Conservation (phyloP, 1,284 basidiomycete genomes). For the Irpex rosettiformis region DNA sequence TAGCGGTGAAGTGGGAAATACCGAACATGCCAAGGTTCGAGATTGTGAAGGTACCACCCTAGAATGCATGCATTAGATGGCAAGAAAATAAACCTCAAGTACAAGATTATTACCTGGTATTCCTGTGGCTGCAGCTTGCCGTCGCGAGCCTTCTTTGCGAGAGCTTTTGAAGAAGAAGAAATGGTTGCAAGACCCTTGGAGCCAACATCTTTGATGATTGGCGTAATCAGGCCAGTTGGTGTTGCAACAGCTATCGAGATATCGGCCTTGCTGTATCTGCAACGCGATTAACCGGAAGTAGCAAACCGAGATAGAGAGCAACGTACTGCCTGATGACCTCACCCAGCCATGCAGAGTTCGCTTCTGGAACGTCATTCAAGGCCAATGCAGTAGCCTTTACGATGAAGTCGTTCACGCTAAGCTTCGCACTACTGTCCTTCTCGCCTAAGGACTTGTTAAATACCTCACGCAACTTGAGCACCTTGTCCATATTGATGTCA, state of each 20-base stretch:
- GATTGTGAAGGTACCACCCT: conserved; percentile 98
- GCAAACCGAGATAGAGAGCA: conserved; percentile 7
- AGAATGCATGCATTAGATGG: not conserved
- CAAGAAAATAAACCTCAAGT: no score
- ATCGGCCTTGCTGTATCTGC: conserved; percentile 93
- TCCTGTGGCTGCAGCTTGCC: conserved; percentile 95
- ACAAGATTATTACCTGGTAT: conserved; percentile 96
- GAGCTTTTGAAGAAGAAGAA: conserved; percentile 87
- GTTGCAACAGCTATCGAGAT: conserved; percentile 98
- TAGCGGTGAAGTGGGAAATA: conserved; percentile 94
- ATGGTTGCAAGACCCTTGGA: conserved; percentile 91
- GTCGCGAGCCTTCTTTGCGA: conserved; percentile 94
- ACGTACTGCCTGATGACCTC: conserved; percentile 92
- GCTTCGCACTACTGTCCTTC: conserved; percentile 83
- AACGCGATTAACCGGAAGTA: conserved; percentile 3
- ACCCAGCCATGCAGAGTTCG: conserved; percentile 96
- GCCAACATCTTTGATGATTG: conserved; percentile 93
- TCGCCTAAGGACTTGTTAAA: conserved; percentile 91
- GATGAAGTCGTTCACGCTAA: conserved; percentile 98
- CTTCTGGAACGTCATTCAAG: conserved; percentile 93
- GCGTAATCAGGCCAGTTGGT: conserved; percentile 94
- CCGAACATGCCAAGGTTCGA: conserved; percentile 99
- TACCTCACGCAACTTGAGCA: conserved; percentile 89
- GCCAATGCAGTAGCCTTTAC: conserved; percentile 94
- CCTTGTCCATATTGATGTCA: conserved; percentile 97